Base-by-base conservation (phyloP, 345 rosid species). In the Populus tremula region DNA sequence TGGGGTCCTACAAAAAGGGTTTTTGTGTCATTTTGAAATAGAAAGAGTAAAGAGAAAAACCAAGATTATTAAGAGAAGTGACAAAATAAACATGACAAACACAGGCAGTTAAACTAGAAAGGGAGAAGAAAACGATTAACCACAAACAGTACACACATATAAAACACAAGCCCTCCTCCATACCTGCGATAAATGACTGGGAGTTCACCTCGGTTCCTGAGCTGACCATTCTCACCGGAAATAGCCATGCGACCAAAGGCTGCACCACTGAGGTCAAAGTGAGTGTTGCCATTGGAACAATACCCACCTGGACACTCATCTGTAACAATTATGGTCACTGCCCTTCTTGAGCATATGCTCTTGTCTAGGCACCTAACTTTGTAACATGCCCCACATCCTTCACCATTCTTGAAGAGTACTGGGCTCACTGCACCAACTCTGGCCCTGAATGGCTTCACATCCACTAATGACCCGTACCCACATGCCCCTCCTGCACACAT, bases 211-310 rank as follows among this genome's bases (percentile, higher is more conserved):
- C 92, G 87, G 93, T 92, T 82, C 82, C 98, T 86, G 77, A 95
- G 92, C 83, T 39, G 82, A 38, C 74, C 39, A 70, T 71, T 61
- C 73, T 89, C 93, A 5, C 99, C 99, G 33, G 93, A 38, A 23
- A 90, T 81, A 31, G 96, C 96, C 94, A 95, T 83, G 50, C 89
- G 93, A 17, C 99, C 98, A 77, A 95, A 95, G 29, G 98, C 99
- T 2, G 99, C 96, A 56, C 98, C 99, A 10, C 99, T 95, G 64
- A 93, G 93, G 84, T 93, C 98, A 83, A 93, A 96, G 81, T 96
- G 99, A 74, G 89, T 80, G 78, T 83, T 87, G 2, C 92, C 89
- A 23, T 82, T 83, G 65, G 88, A 71, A 84, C 98, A 92, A 81
- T 87, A 85, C 6, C 88, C 93, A 3, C 83, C 96, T 3, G 89